Conservation (phyloP, 352 stramenopile species). For the Thalassiosira oceanica region DNA sequence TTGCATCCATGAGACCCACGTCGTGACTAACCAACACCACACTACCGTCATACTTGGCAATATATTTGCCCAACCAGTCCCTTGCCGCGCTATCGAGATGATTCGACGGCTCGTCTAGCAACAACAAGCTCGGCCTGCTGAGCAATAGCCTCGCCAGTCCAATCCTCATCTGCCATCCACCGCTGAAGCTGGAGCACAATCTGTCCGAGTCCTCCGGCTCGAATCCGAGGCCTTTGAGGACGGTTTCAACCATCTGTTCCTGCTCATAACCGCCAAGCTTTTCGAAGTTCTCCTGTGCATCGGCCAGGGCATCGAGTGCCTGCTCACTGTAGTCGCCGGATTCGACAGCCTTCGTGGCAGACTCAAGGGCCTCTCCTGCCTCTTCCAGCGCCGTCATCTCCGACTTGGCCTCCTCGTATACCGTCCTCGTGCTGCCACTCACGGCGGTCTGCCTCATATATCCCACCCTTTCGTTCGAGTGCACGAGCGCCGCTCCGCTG, state of each 20-base stretch:
- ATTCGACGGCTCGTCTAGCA: constrained; percentile 93
- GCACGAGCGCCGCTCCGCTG: constrained; percentile 23
- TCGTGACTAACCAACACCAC: constrained; percentile 96
- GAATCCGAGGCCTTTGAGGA: constrained; percentile 94
- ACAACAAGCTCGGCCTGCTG: constrained; percentile 92
- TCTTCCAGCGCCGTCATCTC: constrained; percentile 73
- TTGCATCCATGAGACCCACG: constrained; percentile 91
- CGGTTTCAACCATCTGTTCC: constrained; percentile 85
- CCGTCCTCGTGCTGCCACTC: constrained; percentile 62
- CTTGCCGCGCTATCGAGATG: constrained; percentile 87
- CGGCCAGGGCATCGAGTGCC: constrained; percentile 57
- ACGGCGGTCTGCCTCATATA: constrained; percentile 76
- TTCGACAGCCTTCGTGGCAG: constrained; percentile 26
- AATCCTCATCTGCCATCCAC: constrained; percentile 93
- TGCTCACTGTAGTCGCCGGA: constrained; percentile 40
- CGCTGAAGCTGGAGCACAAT: constrained; percentile 90
- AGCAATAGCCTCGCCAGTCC: constrained; percentile 91
- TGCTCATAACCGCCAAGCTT: constrained; percentile 71
- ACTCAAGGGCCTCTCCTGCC: constrained; percentile 31
- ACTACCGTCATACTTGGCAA: constrained; percentile 89
- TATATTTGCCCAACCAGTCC: constrained; percentile 92
- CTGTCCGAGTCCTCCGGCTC: constrained; percentile 88
- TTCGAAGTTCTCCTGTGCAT: constrained; percentile 62
- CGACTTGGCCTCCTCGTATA: constrained; percentile 75
- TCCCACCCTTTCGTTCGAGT: constrained; percentile 31